Base-by-base conservation (phyloP, 129 eudicot genomes). In the Escallonia rubra region DNA sequence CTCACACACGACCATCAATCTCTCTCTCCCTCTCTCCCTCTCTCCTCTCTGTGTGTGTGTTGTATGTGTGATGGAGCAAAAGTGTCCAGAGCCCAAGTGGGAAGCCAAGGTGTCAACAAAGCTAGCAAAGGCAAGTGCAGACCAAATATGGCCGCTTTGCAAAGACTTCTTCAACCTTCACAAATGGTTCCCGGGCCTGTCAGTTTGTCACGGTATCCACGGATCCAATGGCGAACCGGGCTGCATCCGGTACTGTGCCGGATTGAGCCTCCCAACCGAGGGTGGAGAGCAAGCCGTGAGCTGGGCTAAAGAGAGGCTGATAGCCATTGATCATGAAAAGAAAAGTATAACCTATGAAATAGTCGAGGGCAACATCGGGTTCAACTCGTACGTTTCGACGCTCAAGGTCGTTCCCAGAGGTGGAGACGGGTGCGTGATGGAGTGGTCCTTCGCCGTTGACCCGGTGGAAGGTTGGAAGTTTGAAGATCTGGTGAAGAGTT, bases 211-310 rank as follows among this genome's bases (percentile, higher is more conserved):
- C 23, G 81, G 86, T 39, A 51, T 81, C 69, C 74, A 78, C 13
- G 90, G 90, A 44, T 47, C 57, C 41, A 81, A 85, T 39, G 90
- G 90, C 10, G 68, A 75, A 68, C 68, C 70, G 8, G 87, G 87
- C n/a, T 82, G 84, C 70, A 42, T 85, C 38, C 77, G 87, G 2
- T 82, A 64, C 69, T 79, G 83, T 54, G 57, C 46, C 12, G 82
- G 82, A 3, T 72, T 57, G 9, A 63, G 76, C 7, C 71, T 79
- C 62, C 62, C 77, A 49, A 6, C 59, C 8, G 15, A 61, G n/a
- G 65, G 46, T 38, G 34, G 43, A 23, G 34, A 23, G 34, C 34
- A 67, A 34, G 34, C 34, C 1, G 50, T 49, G 9, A 65, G 72
- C 8, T 83, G 90, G 87, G 67, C 77, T 2, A 78, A 78, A 56